A percentile compares a stretch with the other conserved stretches of the same genome.
phyloP scores from a whole-genome alignment of 441 rosid genomes.

The Lepidium campestre region DNA sequence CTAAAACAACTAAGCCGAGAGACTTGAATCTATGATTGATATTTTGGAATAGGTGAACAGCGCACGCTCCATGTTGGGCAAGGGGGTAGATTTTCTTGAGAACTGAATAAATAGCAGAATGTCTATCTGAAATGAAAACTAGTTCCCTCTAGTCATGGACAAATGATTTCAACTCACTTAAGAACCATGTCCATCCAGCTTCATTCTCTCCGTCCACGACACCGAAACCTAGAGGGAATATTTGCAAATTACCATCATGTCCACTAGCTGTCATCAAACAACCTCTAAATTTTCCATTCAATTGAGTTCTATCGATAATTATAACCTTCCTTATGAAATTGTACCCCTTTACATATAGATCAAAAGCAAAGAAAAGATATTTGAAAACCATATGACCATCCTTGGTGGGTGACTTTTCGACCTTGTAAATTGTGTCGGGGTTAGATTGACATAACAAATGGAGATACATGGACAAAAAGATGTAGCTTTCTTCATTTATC shows the following conservation, averaged over 20 bases:
- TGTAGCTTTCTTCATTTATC: not conserved
- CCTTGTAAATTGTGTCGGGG: not conserved
- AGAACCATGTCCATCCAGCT: not conserved
- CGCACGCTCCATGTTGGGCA: not conserved
- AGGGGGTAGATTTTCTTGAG: not conserved
- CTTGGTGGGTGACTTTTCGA: not conserved
- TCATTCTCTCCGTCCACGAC: not conserved
- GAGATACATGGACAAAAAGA: not conserved
- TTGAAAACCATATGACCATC: not conserved
- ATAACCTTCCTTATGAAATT: not conserved
- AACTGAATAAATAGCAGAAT: not conserved
- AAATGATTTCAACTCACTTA: not conserved
- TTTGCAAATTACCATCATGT: not conserved
- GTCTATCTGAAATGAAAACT: not conserved
- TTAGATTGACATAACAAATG: not conserved
- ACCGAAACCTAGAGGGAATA: not conserved
- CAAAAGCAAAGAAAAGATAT: not conserved
- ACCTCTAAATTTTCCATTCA: not conserved
- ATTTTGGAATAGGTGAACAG: not conserved
- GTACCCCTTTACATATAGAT: not conserved
- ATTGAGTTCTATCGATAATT: not conserved
- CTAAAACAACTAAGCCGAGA: accelerated
- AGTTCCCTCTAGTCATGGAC: not conserved
- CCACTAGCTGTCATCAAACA: not conserved
- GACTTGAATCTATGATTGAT: not conserved